Base-by-base conservation (phyloP, 2,329 filamentous ascomycete species). In the Capronia americana region DNA sequence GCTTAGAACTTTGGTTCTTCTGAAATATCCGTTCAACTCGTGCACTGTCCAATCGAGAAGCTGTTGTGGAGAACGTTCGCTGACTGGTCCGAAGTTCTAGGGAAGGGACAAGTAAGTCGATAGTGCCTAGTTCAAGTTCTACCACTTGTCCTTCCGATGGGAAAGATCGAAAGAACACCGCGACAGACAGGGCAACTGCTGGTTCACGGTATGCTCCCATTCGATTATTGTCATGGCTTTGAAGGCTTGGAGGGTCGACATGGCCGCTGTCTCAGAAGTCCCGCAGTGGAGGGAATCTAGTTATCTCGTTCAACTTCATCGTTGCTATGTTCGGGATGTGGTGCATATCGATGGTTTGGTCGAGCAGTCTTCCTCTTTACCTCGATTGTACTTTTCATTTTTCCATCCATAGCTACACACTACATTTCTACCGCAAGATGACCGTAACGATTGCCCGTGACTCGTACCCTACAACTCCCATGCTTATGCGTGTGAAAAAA, bases 1-100 rank as follows among this genome's bases (percentile, higher is more conserved):
- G 72, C 72, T 74, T 74, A 74, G 61, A 74, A 70, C 64, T 30
- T 28, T 65, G 70, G 69, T 74, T 73, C 65, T 69, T 63, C 71
- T 73, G 71, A 73, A 61, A 69, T 59, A 55, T 20, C 44, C 48
- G 46, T 34, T 54, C 44, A 38, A n/a, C 14, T 61, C 24, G 46
- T 34, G 53, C 54, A 44, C 17, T 34, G 24, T 34, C 30, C 28
- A 6, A 17, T 55, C 28, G 11, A 11, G 17, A 55, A 7, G 5
- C 3, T 55, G 28, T 14, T 28, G 53, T 34, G 28, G 17, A 12
- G 26, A 20, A 34, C n/a, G 20, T 24, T 7, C 20, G 5, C 48
- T 51, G 24, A 51, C 14, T 51, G 12, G 20, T 51, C 20, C 20
- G 48, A 51, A 51, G 48, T 24, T 51, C 23, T 51, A 51, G 48